Evolutionary conservation across 805 yeast genomes (phyloP).

Genomic region (Yarrowia sp.): DNA sequence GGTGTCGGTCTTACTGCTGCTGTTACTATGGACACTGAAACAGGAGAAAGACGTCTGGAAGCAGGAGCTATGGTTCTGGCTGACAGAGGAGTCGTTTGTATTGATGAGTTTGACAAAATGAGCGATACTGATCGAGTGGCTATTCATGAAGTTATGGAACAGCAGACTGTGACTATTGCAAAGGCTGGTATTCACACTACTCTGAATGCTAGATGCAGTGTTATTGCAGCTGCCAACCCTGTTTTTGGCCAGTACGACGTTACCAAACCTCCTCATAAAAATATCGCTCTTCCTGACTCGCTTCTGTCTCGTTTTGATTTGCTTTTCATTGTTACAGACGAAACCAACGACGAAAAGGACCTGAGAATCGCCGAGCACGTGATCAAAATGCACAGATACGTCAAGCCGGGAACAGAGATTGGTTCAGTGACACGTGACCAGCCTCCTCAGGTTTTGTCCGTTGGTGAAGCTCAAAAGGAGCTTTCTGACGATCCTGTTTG

Average conservation of each 20-base stretch:
- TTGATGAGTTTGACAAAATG: constrained; percentile 99
- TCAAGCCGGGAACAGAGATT: constrained; percentile 83
- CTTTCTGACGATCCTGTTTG: constrained; percentile 46
- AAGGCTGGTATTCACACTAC: constrained; percentile 98
- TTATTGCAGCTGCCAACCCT: constrained; percentile 97
- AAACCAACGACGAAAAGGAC: constrained; percentile 79
- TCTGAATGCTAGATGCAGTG: constrained; percentile 93
- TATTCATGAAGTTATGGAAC: constrained; percentile 99
- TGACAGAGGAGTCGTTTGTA: constrained; percentile 97
- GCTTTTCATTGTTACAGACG: constrained; percentile 93
- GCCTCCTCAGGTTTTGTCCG: constrained; percentile 67
- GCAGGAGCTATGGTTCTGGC: constrained; percentile 98
- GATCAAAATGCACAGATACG: constrained; percentile 83
- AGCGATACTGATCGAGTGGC: constrained; percentile 96
- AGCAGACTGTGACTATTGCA: constrained; percentile 94
- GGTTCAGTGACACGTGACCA: constrained; percentile 92
- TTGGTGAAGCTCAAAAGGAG: constrained; percentile 62
- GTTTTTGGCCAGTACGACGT: constrained; percentile 95
- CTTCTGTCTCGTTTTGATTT: constrained; percentile 94
- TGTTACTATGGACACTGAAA: constrained; percentile 97
- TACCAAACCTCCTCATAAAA: constrained; percentile 92
- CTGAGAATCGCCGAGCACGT: constrained; percentile 92
- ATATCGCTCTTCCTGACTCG: constrained; percentile 96
- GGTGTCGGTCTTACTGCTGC: constrained; percentile 99
- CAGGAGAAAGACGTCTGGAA: constrained; percentile 96